Base-by-base conservation (phyloP, 1,139 yeast genomes). In the Suhomyces bribrorum region DNA sequence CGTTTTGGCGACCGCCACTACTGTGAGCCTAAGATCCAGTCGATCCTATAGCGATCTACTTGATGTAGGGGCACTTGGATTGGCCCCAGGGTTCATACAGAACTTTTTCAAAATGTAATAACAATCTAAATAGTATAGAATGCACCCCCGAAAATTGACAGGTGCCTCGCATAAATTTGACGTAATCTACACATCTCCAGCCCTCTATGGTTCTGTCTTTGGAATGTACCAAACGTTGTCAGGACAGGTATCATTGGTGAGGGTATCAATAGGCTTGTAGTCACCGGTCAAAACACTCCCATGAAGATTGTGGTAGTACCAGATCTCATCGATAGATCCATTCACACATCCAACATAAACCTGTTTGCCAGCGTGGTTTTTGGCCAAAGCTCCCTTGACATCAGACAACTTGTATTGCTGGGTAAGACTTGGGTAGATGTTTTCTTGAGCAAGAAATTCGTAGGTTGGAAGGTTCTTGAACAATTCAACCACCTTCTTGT, bases 251-350 rank as follows among this genome's bases (percentile, higher is more conserved):
- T 51, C 44, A 7, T 52, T 48, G 29, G 61, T 53, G 32, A 59
- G 41, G 8, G 58, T 37, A 43, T 62, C 67, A 33, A 56, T 53
- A 12, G 66, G 57, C 45, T 53, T 59, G 47, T 59, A 65, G 33
- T 57, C 59, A 22, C 72, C 72, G 18, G 66, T 61, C 49, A 66
- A 61, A 2, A 64, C 62, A 31, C 55, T 59, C 2, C 73, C 74
- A 40, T 55, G 61, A 34, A 68, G 56, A 43, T 60, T 53, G 48
- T 64, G 61, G 51, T 62, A 67, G 53, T 67, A 68, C 68, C 69
- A 69, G 38, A 69, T 55, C 48, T 69, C 69, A 40, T 61, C 58
- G 31, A 69, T 54, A 32, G 69, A 59, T 14, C 62, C 63, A 36
- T 57, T 52, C 26, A 49, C 44, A 50, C 75, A 69, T 5, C 69